Conservation (phyloP, 2,329 filamentous ascomycete species). For the Elsinoe batatas region DNA sequence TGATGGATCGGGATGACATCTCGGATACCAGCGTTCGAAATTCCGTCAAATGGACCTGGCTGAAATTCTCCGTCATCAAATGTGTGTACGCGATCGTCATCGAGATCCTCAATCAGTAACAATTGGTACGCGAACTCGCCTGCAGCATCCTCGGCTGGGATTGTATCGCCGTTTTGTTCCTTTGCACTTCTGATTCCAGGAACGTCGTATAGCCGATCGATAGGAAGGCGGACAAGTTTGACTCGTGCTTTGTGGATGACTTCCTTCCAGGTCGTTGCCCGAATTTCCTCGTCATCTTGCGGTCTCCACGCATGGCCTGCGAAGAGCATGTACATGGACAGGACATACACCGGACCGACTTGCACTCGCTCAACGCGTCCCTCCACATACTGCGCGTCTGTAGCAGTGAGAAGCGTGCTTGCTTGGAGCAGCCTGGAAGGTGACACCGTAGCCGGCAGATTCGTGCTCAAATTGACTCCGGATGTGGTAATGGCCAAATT, state of each 20-base stretch:
- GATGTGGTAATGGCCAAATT: slow-evolving; percentile 92
- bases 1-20: slow-evolving; percentile 61
- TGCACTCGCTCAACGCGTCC: slow-evolving; percentile 57
- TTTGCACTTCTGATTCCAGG: slow-evolving; percentile 26
- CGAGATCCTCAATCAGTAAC: slow-evolving; percentile 71
- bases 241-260: slow-evolving; percentile 87
- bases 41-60: slow-evolving; percentile 50
- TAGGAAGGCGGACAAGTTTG: slow-evolving; percentile 62
- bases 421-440: slow-evolving; percentile 86
- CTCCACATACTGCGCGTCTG: slow-evolving; percentile 71
- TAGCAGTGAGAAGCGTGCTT: slow-evolving; percentile 78
- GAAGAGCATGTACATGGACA: slow-evolving; percentile 95
- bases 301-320: slow-evolving; percentile 58
- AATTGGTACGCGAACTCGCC: slow-evolving; percentile 72
- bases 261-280: slow-evolving; percentile 83
- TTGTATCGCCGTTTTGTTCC: slow-evolving; percentile 17
- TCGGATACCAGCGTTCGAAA: slow-evolving; percentile 53
- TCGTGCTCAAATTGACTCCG: slow-evolving; percentile 74
- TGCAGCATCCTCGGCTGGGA: slow-evolving; percentile 35
- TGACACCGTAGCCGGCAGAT: slow-evolving; percentile 71
- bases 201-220: slow-evolving; percentile 43
- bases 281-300: slow-evolving; percentile 46
- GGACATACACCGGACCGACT: slow-evolving; percentile 73
- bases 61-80: slow-evolving; percentile 51
- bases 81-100: slow-evolving; percentile 59